Evolutionary conservation across 2,329 filamentous ascomycete genomes (phyloP), one percentile per base, ranked within the genome.

Genomic region (Claviceps sp.): DNA sequence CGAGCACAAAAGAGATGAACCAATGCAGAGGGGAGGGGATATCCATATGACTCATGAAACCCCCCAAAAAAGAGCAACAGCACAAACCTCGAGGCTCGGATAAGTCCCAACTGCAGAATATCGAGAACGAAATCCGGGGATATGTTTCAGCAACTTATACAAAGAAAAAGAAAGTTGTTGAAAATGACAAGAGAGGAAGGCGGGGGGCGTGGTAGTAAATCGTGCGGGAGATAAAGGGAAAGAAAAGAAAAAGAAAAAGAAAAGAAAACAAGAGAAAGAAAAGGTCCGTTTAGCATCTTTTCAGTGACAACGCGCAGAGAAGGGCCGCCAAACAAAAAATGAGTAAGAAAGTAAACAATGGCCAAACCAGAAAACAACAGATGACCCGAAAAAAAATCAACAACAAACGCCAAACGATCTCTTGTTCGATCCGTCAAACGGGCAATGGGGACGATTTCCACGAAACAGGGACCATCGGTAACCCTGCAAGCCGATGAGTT

Each of bases 401-500:
- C 0, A 5, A 22, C 19, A 16, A 17, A 19, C 16, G n/a, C 10
- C 19, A 43, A 43, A 50, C 13, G 24, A 24, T 43, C 30, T 26
- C 37, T 42, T 22, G 47, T 19, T 22, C 48, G 14, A 14, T 50
- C 30, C 14, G 17, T 26, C 38, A 41, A 44, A 49, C 52, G 48
- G 39, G 48, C 34, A n/a, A 49, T 11, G 47, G 42, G 17, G 10
- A 45, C 40, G 14, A 17, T 14, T 14, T 46, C 30, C 17, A 37
- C 43, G 37, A 13, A 19, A 42, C 17, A 26, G 16, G 26, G 34
- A 47, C 45, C 37, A 54, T 49, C 4, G 41, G 42, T 41, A 45
- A 51, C 49, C 45, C 49, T 54, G 50, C 46, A 47, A 38, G 50
- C 43, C 46, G 53, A 47, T 47, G 53, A 50, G 50, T 54, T 52